Percentiles rank a stretch among this genome's conserved stretches.
Evolutionary conservation across 2,329 filamentous ascomycete species (phyloP).

Genomic region (Neofusicoccum sp.): DNA sequence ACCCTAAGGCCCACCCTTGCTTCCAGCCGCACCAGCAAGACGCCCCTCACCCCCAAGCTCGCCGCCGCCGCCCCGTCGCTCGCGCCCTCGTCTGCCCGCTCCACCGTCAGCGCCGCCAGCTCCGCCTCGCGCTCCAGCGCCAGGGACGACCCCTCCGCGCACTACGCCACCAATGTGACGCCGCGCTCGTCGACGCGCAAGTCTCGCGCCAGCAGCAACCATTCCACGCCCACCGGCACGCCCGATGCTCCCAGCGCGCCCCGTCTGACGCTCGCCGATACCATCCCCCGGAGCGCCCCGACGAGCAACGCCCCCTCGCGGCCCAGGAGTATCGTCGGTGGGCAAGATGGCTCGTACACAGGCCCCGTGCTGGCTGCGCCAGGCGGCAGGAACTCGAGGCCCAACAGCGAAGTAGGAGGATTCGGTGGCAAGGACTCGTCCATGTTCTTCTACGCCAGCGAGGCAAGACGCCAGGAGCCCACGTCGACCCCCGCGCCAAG

Average conservation of each 20-base stretch:
- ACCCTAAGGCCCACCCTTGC: conserved; percentile 69
- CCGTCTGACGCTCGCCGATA: conserved; percentile 12
- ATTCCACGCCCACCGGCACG: conserved; percentile 64
- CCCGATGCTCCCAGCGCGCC: conserved; percentile 41
- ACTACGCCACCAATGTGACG: conserved; percentile 69
- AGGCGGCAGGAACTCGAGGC: conserved; percentile 5
- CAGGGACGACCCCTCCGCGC: conserved; percentile 52
- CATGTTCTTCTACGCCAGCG: conserved; percentile 92
- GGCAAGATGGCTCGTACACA: conserved; percentile 14
- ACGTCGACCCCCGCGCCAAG: conserved; percentile 29
- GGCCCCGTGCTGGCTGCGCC: neutral
- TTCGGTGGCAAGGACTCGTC: conserved; percentile 39
- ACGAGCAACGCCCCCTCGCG: conserved; percentile 21
- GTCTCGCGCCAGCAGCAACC: conserved; percentile 66
- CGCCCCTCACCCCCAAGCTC: conserved; percentile 60
- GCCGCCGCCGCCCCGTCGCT: conserved; percentile 38
- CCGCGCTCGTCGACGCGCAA: conserved; percentile 74
- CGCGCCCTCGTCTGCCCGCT: conserved; percentile 30
- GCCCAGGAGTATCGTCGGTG: conserved; percentile 39
- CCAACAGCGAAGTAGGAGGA: conserved; percentile 23
- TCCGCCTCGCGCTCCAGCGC: neutral
- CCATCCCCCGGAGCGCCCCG: conserved; percentile 13
- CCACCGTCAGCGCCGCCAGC: conserved; percentile 29
- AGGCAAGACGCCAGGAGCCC: conserved; percentile 51
- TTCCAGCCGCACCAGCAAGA: conserved; percentile 55